Evolutionary conservation across 345 rosid genomes (phyloP).

Genomic region (Iberis pinnata): DNA sequence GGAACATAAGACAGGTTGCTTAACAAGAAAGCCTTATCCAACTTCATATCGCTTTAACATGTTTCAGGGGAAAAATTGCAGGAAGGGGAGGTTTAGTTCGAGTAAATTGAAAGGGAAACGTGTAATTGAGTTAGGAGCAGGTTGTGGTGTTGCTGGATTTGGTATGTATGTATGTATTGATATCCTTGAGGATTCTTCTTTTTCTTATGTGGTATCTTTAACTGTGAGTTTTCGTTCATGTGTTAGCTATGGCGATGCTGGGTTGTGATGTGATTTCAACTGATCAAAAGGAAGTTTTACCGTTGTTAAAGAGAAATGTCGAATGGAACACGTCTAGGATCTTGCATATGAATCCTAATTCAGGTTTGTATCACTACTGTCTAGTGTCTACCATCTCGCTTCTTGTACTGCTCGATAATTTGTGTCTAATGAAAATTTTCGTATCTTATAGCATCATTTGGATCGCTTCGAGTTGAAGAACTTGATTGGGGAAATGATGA

Average conservation of each 20-base stretch:
- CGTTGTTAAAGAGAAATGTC: conserved; percentile 65
- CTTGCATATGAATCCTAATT: conserved; percentile 59
- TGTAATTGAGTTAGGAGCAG: conserved; percentile 88
- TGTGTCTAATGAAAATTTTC: conserved; percentile 2
- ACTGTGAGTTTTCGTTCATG: conserved; percentile 7
- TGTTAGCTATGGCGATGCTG: conserved; percentile 78
- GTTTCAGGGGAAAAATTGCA: conserved; percentile 73
- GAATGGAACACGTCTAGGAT: conserved; percentile 72
- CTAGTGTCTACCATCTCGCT: conserved; percentile 5
- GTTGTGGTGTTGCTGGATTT: conserved; percentile 94
- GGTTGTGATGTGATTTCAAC: conserved; percentile 84
- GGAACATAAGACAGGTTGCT: not conserved
- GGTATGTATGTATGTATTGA: conserved; percentile 46
- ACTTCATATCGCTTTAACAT: conserved; percentile 5
- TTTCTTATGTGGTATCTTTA: conserved; percentile 2
- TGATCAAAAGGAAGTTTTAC: conserved; percentile 76
- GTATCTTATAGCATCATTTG: conserved; percentile 59
- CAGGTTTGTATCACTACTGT: conserved; percentile 34
- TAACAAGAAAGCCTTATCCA: conserved; percentile 1
- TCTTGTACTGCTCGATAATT: conserved; percentile 5
- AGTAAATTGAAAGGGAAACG: conserved; percentile 87
- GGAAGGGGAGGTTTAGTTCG: conserved; percentile 75
- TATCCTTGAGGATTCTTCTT: conserved; percentile 12
- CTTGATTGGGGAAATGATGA: conserved; percentile 84
- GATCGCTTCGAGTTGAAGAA: conserved; percentile 74